phyloP scores from a whole-genome alignment of 495 filamentous ascomycete genomes.

The Neurospora sp. region DNA sequence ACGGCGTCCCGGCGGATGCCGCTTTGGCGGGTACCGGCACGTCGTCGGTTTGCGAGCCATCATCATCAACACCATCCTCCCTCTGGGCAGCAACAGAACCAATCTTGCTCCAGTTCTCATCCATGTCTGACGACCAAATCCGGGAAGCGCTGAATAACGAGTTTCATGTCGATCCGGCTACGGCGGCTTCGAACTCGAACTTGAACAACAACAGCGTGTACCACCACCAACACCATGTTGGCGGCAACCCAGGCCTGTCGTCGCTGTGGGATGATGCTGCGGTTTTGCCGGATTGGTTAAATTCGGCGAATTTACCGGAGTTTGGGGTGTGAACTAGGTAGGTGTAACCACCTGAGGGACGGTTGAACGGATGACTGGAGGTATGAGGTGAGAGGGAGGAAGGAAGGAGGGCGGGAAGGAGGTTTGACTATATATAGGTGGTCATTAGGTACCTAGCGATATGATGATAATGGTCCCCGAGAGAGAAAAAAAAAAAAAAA shows the following conservation, averaged over 20 bases:
- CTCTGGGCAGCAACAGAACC: slow-evolving; percentile 37
- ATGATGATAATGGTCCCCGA: not conserved
- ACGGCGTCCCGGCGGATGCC: not conserved
- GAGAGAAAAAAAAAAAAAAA: not conserved
- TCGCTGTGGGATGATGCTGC: slow-evolving; percentile 40
- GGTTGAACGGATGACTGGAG: not conserved
- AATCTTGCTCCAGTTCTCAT: slow-evolving; percentile 45
- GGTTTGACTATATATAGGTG: not conserved
- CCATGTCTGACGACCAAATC: slow-evolving; percentile 59
- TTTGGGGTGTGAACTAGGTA: slow-evolving; percentile 18
- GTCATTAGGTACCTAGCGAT: not conserved
- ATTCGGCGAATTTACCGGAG: slow-evolving; percentile 42
- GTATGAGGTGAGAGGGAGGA: not conserved
- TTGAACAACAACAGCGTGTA: slow-evolving; percentile 32
- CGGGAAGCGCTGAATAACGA: slow-evolving; percentile 50
- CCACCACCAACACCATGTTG: slow-evolving; percentile 12
- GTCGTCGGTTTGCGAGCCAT: not conserved
- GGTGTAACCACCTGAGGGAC: not conserved
- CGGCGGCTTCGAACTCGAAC: not conserved
- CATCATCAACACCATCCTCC: slow-evolving; percentile 4
- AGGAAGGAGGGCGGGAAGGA: no score
- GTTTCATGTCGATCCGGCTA: slow-evolving; percentile 34
- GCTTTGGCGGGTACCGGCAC: not conserved
- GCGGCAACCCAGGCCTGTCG: not conserved
- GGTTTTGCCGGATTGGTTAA: slow-evolving; percentile 46